These are phyloP conservation scores for Lichtheimia hyalospora DNA, from an alignment of 371 early-diverging fungal species.

Conservation along the genomic window DNA sequence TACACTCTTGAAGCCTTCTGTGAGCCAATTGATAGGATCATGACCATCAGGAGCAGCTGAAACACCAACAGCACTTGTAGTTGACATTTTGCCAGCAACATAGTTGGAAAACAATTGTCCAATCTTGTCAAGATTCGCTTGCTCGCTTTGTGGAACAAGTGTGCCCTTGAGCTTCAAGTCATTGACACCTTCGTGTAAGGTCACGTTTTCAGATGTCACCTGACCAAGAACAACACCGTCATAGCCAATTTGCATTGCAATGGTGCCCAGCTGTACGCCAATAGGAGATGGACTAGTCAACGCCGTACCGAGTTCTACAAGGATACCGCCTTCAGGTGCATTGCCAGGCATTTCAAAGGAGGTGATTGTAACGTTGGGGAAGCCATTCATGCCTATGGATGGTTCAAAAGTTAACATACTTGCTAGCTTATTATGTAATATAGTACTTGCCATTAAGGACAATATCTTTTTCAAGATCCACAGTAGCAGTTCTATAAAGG, in stretches of 20 bases:
- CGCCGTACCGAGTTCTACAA: conserved; percentile 48
- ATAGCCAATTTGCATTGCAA: conserved; percentile 43
- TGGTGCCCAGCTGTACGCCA: conserved; percentile 52
- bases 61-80: conserved; percentile 50
- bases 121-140: conserved; percentile 35
- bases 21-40: conserved; percentile 51
- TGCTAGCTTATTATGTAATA: conserved; percentile 22
- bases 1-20: conserved; percentile 46
- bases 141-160: conserved; percentile 41
- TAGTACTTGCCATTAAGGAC: conserved; percentile 15
- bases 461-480: conserved; percentile 28
- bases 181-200: conserved; percentile 42
- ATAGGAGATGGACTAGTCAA: conserved; percentile 56
- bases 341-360: conserved; percentile 53
- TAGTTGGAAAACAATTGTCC: conserved; percentile 48
- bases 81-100: conserved; percentile 41
- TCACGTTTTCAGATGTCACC: conserved; percentile 42
- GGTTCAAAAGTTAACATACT: conserved; percentile 32
- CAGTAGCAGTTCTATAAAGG: conserved; percentile 28
- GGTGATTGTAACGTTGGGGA: conserved; percentile 48
- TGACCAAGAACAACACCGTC: conserved; percentile 45
- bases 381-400: conserved; percentile 43
- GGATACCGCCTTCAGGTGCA: conserved; percentile 53
- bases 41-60: conserved; percentile 50
- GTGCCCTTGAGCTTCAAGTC: conserved; percentile 50